Percentiles rank a stretch among this genome's conserved stretches.
Evolutionary conservation across 176 grass and related monocot genomes (phyloP).

Genomic region (Avena insularis): DNA sequence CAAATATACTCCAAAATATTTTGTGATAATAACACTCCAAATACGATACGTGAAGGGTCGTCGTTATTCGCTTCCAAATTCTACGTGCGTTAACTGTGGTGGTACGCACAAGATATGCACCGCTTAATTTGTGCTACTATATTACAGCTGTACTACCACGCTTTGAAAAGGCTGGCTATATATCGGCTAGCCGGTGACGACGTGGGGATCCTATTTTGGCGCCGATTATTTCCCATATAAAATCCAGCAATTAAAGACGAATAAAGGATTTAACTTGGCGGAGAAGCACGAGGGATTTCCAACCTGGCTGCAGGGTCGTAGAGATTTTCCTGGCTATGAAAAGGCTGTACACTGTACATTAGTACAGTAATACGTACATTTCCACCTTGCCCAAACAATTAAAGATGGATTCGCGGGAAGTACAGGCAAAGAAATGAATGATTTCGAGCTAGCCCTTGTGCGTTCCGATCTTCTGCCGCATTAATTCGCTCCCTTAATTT

Average conservation of each 20-base stretch:
- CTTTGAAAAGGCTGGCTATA: neutral
- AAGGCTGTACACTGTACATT: neutral
- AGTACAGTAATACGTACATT: neutral
- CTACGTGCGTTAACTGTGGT: neutral
- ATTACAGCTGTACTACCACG: neutral
- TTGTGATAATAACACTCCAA: too few species aligned
- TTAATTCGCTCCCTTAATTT: neutral
- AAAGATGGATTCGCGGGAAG: neutral
- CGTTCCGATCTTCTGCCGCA: neutral
- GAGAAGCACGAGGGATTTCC: neutral
- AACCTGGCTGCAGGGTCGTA: too few species aligned
- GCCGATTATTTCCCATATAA: neutral
- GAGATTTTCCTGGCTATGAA: neutral
- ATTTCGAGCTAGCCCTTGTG: neutral
- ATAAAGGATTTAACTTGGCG: neutral
- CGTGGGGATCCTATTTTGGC: slow-evolving; percentile 1
- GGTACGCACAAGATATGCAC: neutral
- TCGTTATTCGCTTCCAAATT: neutral
- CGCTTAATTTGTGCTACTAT: neutral
- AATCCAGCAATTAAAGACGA: neutral
- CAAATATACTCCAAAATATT: neutral
- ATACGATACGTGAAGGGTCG: too few species aligned
- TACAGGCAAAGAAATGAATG: neutral
- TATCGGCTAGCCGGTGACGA: too few species aligned
- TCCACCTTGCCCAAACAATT: neutral